Base-by-base conservation (phyloP, 768 basidiomycete genomes). In the Tremella fuciformis region DNA sequence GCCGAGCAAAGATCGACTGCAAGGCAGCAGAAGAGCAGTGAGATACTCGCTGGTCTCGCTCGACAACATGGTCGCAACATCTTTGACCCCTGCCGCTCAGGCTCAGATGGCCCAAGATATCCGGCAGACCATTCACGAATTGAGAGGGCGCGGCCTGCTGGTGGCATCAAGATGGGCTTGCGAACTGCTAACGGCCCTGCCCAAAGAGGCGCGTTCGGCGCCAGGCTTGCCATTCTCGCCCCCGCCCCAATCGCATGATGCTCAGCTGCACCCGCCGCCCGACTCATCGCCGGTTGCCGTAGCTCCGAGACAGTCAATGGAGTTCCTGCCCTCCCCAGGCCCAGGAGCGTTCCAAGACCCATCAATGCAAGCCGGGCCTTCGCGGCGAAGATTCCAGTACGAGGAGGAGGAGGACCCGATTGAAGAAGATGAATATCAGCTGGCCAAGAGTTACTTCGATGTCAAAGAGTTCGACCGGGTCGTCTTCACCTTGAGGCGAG, bases 381-480 rank as follows among this genome's bases (percentile, higher is more conserved):
- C 59, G n/a, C 52, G 70, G 58, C 66, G 58, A n/a, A 49, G 65
- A 26, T 69, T 67, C 9, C 64, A 73, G 29, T 72, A 73, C 4
- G 54, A 69, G 1, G 70, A 75, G 49, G 59, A 59, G 22, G 67
- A 70, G 48, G 72, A 77, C 48, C 76, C 84, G 26, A 91, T 92
- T 50, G 91, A 96, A 66, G 64, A 69, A 25, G 76, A 77, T 50
- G 58, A 80, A n/a, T 82, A 89, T 65, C 75, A 83, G 53, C 82
- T 87, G 37, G 91, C 88, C 1, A 84, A 85, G 56, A 81, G 84
- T 18, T 88, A 84, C 69, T 83, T 89, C 64, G 85, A 89, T 62
- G 78, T 84, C 15, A 85, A 86, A 69, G 92, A 98, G 67, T 87
- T 87, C 66, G 79, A 84, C 48, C 82, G 91, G 58, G 88, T 86